Conservation (phyloP, 345 rosid genomes). For the Citrus mangshanensis region DNA sequence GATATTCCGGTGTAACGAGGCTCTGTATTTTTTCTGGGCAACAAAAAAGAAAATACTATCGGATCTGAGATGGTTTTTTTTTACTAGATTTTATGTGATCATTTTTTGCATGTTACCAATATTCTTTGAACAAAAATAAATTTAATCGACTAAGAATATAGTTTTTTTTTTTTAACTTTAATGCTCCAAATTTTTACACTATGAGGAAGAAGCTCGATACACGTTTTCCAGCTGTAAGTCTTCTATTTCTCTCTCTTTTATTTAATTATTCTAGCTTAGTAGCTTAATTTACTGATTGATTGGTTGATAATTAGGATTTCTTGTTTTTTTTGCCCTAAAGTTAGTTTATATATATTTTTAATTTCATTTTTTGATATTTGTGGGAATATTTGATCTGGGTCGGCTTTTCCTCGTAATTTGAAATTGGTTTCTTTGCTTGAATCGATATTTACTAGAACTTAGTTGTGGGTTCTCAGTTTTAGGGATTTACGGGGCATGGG, state of each 20-base stretch:
- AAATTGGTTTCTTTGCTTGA: neutral
- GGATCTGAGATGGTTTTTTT: conserved; percentile 29
- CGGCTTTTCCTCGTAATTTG: neutral
- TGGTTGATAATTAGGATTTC: neutral
- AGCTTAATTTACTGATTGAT: neutral
- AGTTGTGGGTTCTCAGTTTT: neutral
- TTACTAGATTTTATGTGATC: neutral
- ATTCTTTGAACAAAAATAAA: neutral
- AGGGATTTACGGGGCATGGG: neutral
- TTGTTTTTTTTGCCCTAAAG: neutral
- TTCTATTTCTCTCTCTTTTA: neutral
- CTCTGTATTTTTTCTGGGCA: neutral
- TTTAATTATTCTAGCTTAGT: neutral
- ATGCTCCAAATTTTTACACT: conserved; percentile 40
- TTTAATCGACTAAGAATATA: neutral
- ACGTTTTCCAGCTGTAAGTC: conserved; percentile 75
- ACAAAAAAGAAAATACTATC: neutral
- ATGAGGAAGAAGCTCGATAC: conserved; percentile 88
- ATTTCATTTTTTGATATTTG: neutral
- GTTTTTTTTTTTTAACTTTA: conserved; percentile 12
- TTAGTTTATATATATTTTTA: neutral
- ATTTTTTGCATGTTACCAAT: neutral
- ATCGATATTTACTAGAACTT: neutral
- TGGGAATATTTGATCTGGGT: neutral
- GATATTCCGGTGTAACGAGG: conserved; percentile 32